Percentiles rank a stretch among this genome's conserved stretches.
These are phyloP conservation scores for Suhomyces emberorum DNA, from an alignment of 805 yeast genomes.

Conservation along the genomic window DNA sequence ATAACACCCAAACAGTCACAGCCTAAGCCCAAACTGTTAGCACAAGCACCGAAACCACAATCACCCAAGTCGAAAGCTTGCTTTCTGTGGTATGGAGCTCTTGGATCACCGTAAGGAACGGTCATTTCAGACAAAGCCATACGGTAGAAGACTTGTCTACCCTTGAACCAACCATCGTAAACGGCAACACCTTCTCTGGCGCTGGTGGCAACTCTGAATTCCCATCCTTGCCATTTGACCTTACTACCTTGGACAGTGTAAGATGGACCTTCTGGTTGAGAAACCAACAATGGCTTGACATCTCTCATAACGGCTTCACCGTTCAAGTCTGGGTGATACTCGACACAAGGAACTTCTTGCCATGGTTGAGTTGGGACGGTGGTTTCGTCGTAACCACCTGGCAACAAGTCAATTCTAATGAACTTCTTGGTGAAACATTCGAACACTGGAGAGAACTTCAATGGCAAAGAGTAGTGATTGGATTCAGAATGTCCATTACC, in stretches of 20 bases:
- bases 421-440: conserved; percentile 58
- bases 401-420: conserved; percentile 69
- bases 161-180: conserved; percentile 71
- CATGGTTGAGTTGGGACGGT: conserved; percentile 57
- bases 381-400: conserved; percentile 66
- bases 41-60: conserved; percentile 75
- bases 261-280: conserved; percentile 80
- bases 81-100: conserved; percentile 80
- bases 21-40: conserved; percentile 66
- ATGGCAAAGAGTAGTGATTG: conserved; percentile 72
- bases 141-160: conserved; percentile 73
- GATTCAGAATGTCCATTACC: conserved; percentile 64
- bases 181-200: conserved; percentile 78
- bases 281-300: conserved; percentile 64
- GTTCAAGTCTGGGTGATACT: conserved; percentile 70
- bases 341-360: conserved; percentile 58
- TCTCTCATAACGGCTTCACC: conserved; percentile 50
- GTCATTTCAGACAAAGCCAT: conserved; percentile 78
- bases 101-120: conserved; percentile 83
- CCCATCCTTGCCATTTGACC: conserved; percentile 82
- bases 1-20: conserved; percentile 83
- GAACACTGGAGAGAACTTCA: conserved; percentile 71
- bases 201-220: conserved; percentile 65
- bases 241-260: conserved; percentile 57
- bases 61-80: conserved; percentile 87